Percentiles rank a stretch among this genome's conserved stretches.
Conservation (phyloP, 805 yeast species). For the Lipomyces yamanashiensis region DNA sequence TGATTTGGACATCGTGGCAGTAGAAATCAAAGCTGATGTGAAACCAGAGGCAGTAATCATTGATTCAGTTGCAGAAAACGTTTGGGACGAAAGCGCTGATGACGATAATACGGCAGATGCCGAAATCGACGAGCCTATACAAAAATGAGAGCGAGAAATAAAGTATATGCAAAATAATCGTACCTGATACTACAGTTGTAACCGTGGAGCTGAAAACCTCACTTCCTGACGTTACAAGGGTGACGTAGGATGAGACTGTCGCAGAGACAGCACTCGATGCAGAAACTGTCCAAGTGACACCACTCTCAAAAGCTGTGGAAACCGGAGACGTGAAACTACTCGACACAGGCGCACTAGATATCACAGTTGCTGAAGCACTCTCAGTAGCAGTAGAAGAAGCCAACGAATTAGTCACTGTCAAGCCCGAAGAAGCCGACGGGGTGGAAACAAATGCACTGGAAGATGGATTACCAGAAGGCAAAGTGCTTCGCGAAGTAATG, state of each 20-base stretch:
- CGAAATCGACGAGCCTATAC: not conserved
- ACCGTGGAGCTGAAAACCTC: not conserved
- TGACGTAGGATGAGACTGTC: not conserved
- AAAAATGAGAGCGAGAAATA: not conserved
- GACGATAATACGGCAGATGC: not conserved
- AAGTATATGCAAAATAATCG: not conserved
- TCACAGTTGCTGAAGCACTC: not conserved
- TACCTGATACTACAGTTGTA: not conserved
- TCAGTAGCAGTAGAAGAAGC: not conserved
- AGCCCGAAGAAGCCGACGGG: not conserved
- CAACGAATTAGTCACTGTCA: not conserved
- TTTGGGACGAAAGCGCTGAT: not conserved
- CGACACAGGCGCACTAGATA: not conserved
- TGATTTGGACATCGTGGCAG: conserved; percentile 1
- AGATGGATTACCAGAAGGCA: too few species aligned
- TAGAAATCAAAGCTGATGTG: not conserved
- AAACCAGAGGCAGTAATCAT: not conserved
- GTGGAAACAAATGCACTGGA: not conserved
- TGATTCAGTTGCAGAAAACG: not conserved
- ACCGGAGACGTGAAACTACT: not conserved
- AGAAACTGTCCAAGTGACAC: not conserved
- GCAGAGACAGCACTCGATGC: conserved; percentile 1
- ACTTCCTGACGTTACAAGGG: not conserved
- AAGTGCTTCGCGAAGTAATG: too few species aligned
- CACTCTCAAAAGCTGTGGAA: not conserved